Evolutionary conservation across 495 filamentous ascomycete genomes (phyloP), one percentile per base, ranked within the genome.

Genomic region (Clavariopsis aquatica): DNA sequence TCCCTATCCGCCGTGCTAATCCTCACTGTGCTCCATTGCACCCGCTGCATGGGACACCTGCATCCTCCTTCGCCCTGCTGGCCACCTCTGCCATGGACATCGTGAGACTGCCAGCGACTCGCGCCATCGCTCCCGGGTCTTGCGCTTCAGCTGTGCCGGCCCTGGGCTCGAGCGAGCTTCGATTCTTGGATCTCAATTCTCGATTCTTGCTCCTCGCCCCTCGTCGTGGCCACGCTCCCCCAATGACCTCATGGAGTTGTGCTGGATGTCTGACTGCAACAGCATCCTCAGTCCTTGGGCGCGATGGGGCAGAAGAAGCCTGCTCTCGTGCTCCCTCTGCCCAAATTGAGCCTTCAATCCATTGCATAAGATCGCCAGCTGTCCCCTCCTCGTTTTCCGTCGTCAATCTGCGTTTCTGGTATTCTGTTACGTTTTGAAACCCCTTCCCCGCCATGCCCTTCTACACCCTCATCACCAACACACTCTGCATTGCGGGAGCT

Each of bases 341-440:
- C 19, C 17, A 17, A 23, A 29, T 24, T 19, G n/a, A 3, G 1
- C 51, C 43, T 43, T 29, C 36, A 56, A 22, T 23, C 15, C 26
- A n/a, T 28, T 57, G 62, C 28, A 58, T 27, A 31, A 31, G 55
- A 65, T 65, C 55, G 36, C 19, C 47, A 15, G 20, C n/a, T n/a
- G n/a, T n/a, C n/a, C n/a, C n/a, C n/a, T n/a, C n/a, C n/a, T 51
- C 8, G 46, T 53, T 10, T 20, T 20, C n/a, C 43, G 31, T 49
- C 43, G 8, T 57, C 22, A 27, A 41, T 49, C 26, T 52, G 10
- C 17, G 22, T 29, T 49, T 38, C 38, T 64, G 41, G 41, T 28
- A 59, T 52, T 52, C 54, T 61, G 36, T 66, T 66, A 66, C 64
- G 64, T 60, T 61, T 60, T 2, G 26, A 52, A 60, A 60, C 23